A percentile compares a stretch with the other conserved stretches of the same genome.
Conservation (phyloP, 1,284 basidiomycete species). For the Cryptococcus amylolentus region DNA sequence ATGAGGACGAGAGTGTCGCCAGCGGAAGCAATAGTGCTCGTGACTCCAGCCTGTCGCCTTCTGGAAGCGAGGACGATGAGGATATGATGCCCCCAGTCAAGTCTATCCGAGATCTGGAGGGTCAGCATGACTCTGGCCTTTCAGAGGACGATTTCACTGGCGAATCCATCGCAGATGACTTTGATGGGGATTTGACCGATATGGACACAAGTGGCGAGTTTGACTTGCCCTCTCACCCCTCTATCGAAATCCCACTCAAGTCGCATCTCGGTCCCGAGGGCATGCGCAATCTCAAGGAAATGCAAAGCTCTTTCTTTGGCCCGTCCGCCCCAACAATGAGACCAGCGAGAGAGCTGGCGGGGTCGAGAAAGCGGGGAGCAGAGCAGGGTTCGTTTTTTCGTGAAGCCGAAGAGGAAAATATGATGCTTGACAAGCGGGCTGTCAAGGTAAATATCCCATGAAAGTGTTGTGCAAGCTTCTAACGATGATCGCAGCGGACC, state of each 20-base stretch:
- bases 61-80: conserved; percentile 11
- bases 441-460: conserved; percentile 56
- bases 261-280: conserved; percentile 61
- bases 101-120: conserved; percentile 29
- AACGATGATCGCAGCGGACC: conserved; percentile 55
- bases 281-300: conserved; percentile 77
- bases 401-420: conserved; percentile 71
- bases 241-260: conserved; percentile 28
- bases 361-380: conserved; percentile 9
- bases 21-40: conserved; percentile 11
- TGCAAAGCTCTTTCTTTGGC: conserved; percentile 80
- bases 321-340: conserved; percentile 13
- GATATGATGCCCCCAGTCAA: conserved; percentile 39
- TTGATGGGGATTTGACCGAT: conserved; percentile 17
- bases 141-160: conserved; percentile 20
- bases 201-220: conserved; percentile 10
- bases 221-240: conserved; percentile 3
- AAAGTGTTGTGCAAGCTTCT: neutral
- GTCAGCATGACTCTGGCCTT: conserved; percentile 26
- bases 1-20: conserved; percentile 40
- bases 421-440: conserved; percentile 61
- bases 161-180: conserved; percentile 37
- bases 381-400: conserved; percentile 44
- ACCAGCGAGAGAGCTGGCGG: neutral
- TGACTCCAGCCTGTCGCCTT: conserved; percentile 4